Evolutionary conservation across 768 basidiomycete species (phyloP), one percentile per base, ranked within the genome.

Genomic region (Rickenella mellea): DNA sequence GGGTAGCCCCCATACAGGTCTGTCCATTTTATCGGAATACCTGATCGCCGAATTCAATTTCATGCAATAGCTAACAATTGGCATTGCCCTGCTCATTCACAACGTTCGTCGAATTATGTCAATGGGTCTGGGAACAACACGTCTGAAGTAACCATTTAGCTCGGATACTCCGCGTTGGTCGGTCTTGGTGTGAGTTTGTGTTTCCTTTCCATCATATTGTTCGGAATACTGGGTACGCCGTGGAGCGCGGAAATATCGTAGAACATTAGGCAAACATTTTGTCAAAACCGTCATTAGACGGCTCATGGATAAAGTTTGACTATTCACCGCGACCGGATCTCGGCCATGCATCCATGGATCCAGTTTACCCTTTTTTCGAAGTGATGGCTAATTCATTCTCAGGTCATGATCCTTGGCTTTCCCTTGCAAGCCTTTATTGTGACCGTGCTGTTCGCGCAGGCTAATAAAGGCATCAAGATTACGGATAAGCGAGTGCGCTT

Each of bases 111-210:
- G 26, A 10, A 10, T 30, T n/a, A n/a, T 25, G 31, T 26, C 21
- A 11, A 20, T 25, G 17, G 21, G 8, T 25, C 27, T n/a, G 40
- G 5, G 29, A 19, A 17, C 15, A 32, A 14, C 20, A 37, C 32
- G 25, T 14, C 20, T 12, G n/a, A n/a, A 30, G 15, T 32, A 6
- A 29, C 30, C 40, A 30, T 11, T 27, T 38, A 80, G 69, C 65
- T 86, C n/a, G 80, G 82, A 5, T 76, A 75, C 49, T 83, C 80
- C 1, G 81, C 80, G 0, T 67, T 86, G 10, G 81, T 83, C 17
- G 80, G 78, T 0, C 57, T 81, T 11, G 74, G 56, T 41, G 72
- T 59, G 57, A 51, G 58, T 51, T n/a, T n/a, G n/a, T n/a, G n/a
- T n/a, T n/a, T n/a, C n/a, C n/a, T n/a, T n/a, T n/a, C n/a, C n/a